phyloP scores from a whole-genome alignment of 345 rosid species.

The Salix koriyanagi region DNA sequence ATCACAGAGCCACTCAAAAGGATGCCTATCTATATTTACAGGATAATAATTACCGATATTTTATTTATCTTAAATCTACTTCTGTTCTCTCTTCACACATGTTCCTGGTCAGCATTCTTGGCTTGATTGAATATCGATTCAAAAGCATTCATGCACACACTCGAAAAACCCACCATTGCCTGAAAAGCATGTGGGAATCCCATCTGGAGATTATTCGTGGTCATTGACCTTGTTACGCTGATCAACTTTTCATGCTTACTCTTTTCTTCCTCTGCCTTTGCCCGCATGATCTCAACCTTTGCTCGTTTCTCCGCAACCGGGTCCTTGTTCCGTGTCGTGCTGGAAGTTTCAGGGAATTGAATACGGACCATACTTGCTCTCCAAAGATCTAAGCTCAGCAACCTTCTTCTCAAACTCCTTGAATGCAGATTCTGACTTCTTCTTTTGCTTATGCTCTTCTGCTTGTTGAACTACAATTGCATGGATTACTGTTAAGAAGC shows the following conservation, averaged over 20 bases:
- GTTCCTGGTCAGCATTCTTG: slow-evolving; percentile 43
- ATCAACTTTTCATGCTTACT: slow-evolving; percentile 68
- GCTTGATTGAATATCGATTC: slow-evolving; percentile 80
- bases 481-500: slow-evolving; percentile 74
- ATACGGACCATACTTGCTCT: slow-evolving; percentile 67
- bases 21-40: slow-evolving; percentile 21
- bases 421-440: slow-evolving; percentile 58
- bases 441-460: slow-evolving; percentile 82
- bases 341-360: slow-evolving; percentile 42
- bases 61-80: background rate
- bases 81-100: slow-evolving; percentile 40
- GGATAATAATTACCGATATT: background rate
- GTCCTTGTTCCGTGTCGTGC: slow-evolving; percentile 37
- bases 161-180: slow-evolving; percentile 86
- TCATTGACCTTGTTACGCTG: slow-evolving; percentile 74
- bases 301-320: slow-evolving; percentile 60
- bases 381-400: slow-evolving; percentile 59
- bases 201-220: slow-evolving; percentile 85
- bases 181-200: slow-evolving; percentile 88
- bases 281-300: slow-evolving; percentile 57
- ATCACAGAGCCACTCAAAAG: background rate
- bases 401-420: slow-evolving; percentile 70
- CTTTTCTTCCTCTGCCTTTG: slow-evolving; percentile 83
- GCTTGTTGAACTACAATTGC: slow-evolving; percentile 81
- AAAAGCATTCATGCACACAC: slow-evolving; percentile 82